Evolutionary conservation across 495 filamentous ascomycete species (phyloP), one percentile per base, ranked within the genome.

Genomic region (Penicillium bovifimosum): DNA sequence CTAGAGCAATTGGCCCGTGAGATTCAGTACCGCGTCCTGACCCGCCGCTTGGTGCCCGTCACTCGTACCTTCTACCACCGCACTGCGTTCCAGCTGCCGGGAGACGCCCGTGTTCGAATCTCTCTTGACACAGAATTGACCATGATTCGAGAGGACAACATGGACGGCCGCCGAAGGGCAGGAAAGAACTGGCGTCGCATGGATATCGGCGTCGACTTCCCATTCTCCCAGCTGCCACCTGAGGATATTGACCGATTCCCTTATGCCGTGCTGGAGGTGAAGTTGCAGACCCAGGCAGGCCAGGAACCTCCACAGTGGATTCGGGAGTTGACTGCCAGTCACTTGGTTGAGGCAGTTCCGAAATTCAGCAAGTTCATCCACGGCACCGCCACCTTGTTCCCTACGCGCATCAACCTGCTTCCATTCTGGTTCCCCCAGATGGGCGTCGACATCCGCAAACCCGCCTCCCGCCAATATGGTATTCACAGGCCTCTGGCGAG

Each of bases 311-410:
- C 93, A 0, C 84, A 91, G 61, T 99, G 93, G 93, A 92, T 96
- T 50, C 85, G 88, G 9, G 90, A 96, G 57, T 76, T 99, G 36
- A 93, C 88, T 18, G 79, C 89, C 13, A 93, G 87, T 59, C 93
- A 99, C 68, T 79, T 99, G 20, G 93, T 99, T 11, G 93, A 99
- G 67, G 93, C 95, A 1, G 91, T 97, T 1, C 93, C 93, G 44
- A 99, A 99, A 64, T 99, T 96, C 75, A 96, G 90, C 60, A 99
- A 99, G 72, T 99, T 97, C 69, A 99, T 99, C 53, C 93, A 99
- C 68, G 93, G 93, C 43, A 87, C 84, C 0, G 90, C 92, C 8
- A 88, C 81, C 0, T 68, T 97, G 16, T 93, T 96, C 68, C 92
- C 91, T 0, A 78, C 84, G 27, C 84, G 86, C 40, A 97, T 97